Evolutionary conservation across 2,329 filamentous ascomycete genomes (phyloP), one percentile per base, ranked within the genome.

Genomic region (Calonectria hongkongensis): DNA sequence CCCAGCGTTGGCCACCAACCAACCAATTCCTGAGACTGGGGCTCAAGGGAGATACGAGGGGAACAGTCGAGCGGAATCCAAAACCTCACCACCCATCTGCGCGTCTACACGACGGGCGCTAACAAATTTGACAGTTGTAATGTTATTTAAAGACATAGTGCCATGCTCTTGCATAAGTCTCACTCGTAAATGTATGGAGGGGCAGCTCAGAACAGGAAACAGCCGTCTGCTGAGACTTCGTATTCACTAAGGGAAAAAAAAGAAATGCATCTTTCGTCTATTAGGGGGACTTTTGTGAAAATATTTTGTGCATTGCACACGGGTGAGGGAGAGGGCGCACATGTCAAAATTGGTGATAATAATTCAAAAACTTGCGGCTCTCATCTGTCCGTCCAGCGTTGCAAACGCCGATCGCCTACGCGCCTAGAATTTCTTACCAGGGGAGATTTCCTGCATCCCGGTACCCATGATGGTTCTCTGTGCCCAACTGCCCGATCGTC

Each of bases 91-190:
- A 30, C 16, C 48, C 33, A 27, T 4, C 41, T 33, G 60, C n/a
- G 60, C 45, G 7, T 30, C 25, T 33, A 56, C 27, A 65, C 43
- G 62, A 48, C 62, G 27, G 62, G 62, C 62, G 62, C 63, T 66
- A 60, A 18, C 54, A 60, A 6, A 2, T 27, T 41, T 28, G 18
- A 33, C 54, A 39, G 21, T 33, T 25, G 12, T 41, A 9, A 12
- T 13, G 33, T 60, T 60, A 60, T 60, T 60, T 60, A 41, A 39
- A 60, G 54, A 39, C 7, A 8, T 39, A 18, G 36, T 21, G 36
- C 54, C 54, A 60, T 36, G 21, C 33, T 21, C 54, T 36, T 60
- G 54, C 54, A 60, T 60, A 60, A 60, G 54, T 39, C n/a, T 60
- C 36, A 30, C 21, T 60, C 54, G 54, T 60, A 60, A 21, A 25